Evolutionary conservation across 78 protist species (phyloP).

Genomic region (Dictyostelium firmibasis): DNA sequence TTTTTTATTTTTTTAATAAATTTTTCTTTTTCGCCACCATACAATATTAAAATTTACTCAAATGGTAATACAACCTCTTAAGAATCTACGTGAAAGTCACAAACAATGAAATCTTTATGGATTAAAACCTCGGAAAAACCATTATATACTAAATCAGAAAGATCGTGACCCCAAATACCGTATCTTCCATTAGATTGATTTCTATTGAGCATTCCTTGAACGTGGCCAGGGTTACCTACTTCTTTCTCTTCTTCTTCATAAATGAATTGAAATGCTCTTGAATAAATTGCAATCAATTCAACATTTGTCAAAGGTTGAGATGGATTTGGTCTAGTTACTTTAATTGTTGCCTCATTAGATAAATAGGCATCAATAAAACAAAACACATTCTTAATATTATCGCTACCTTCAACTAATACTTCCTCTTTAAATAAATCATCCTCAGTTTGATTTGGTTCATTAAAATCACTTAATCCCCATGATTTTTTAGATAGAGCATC

Average conservation of each 20-base stretch:
- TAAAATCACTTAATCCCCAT: background rate
- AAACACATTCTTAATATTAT: background rate
- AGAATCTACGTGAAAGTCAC: background rate
- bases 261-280: background rate
- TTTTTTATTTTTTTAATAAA: background rate
- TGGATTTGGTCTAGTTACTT: background rate
- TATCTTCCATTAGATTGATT: background rate
- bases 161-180: background rate
- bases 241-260: background rate
- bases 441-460: background rate
- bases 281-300: background rate
- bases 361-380: background rate
- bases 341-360: background rate
- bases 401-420: background rate
- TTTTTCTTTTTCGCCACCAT: too few relatives aligned
- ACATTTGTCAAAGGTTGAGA: background rate
- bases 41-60: too few relatives aligned
- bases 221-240: background rate
- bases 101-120: background rate
- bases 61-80: too few relatives aligned
- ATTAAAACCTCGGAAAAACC: background rate
- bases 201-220: background rate
- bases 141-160: background rate
- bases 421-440: background rate
- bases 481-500: background rate